Evolutionary conservation across 257 asterid species (phyloP).

Genomic region (Capsicum pubescens): DNA sequence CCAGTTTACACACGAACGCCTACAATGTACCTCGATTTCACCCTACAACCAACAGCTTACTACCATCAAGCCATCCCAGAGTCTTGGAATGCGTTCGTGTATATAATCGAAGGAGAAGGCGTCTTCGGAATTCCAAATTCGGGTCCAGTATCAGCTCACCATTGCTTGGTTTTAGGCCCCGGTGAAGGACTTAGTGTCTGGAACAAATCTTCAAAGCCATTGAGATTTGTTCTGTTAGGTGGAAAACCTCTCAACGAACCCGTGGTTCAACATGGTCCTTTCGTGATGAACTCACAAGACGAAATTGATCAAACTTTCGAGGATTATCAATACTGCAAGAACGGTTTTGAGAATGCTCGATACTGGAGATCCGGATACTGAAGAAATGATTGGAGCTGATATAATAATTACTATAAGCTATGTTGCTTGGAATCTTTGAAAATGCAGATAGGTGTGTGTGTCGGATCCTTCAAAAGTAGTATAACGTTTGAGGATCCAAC

Average conservation of each 20-base stretch:
- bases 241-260: slow-evolving; percentile 91
- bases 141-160: slow-evolving; percentile 58
- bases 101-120: slow-evolving; percentile 80
- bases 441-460: background rate
- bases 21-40: slow-evolving; percentile 88
- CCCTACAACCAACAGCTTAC: slow-evolving; percentile 55
- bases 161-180: slow-evolving; percentile 73
- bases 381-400: background rate
- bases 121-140: slow-evolving; percentile 56
- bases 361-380: slow-evolving; percentile 60
- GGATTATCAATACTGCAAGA: slow-evolving; percentile 71
- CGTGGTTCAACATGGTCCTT: slow-evolving; percentile 87
- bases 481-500: background rate
- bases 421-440: background rate
- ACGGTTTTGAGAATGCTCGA: slow-evolving; percentile 90
- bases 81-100: slow-evolving; percentile 80
- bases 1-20: slow-evolving; percentile 84
- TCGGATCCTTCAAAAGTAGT: background rate
- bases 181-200: slow-evolving; percentile 91
- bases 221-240: slow-evolving; percentile 73
- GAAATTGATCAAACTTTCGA: slow-evolving; percentile 79
- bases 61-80: slow-evolving; percentile 71
- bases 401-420: background rate
- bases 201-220: slow-evolving; percentile 60
- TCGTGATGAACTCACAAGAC: slow-evolving; percentile 93